Evolutionary conservation across 306 rosid species (phyloP), one percentile per base, ranked within the genome.

Genomic region (Vigna reflexopilosa): DNA sequence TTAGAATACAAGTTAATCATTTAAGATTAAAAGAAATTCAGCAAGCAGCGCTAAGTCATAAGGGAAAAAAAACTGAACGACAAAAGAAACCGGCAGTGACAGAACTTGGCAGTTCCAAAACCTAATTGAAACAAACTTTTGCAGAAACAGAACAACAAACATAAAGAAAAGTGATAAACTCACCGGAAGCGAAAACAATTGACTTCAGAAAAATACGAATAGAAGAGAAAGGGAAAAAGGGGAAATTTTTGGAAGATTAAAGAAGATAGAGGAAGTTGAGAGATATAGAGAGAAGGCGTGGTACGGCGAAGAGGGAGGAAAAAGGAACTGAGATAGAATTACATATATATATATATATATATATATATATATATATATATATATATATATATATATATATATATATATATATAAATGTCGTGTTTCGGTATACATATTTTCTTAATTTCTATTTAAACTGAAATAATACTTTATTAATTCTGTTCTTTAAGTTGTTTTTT

Each of bases 41-140:
- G 8, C 79, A 82, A 76, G 54, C 85, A 15, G 61, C 73, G 48
- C 75, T 0, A 70, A 64, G 45, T 19, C 5, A 69, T 6, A 9
- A 44, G n/a, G 4, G 22, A 1, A 14, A 26, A 12, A 40, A 54
- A 72, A 11, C 2, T 28, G 2, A 1, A 17, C 7, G 34, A 17
- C 3, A 12, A 7, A 58, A 12, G 26, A 47, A 44, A 48, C 7
- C 8, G 6, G 8, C 15, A 68, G 73, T 26, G 8, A 50, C 9
- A 34, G 50, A 79, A 44, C 2, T 4, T 17, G 16, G 9, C 2
- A 48, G 57, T 62, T 52, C 3, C 13, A 55, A 83, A 75, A 75
- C 84, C 79, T 63, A 75, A 79, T 75, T 63, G 75, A 75, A 62
- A 80, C 48, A 54, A 34, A 28, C 36, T 51, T 7, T 67, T 52